Base-by-base conservation (phyloP, 2,329 filamentous ascomycete genomes). In the Aureobasidium sp. region DNA sequence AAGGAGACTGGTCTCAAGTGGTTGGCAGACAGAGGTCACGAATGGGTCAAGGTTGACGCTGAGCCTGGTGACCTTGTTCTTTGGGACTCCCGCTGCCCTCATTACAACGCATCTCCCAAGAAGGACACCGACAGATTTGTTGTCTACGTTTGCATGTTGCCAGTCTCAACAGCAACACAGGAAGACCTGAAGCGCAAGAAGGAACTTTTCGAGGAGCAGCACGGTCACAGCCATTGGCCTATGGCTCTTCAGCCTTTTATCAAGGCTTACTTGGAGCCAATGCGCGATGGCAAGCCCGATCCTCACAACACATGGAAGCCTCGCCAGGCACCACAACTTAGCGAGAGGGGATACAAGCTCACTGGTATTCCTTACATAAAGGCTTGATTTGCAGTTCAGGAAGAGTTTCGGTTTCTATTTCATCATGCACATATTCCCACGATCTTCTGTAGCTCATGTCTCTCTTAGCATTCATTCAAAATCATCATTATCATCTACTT, bases 271-370 rank as follows among this genome's bases (percentile, higher is more conserved):
- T 14, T 61, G 44, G 27, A 37, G 29, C 49, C 58, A n/a, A 67
- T 68, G 58, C 64, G 68, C 40, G 63, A 70, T 56, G 70, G 68
- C 14, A 58, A 66, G 54, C 64, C 66, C 5, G 68, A 70, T 47
- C 66, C 68, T 11, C 66, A 73, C 58, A 73, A 75, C 22, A 69
- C 73, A 22, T 66, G 68, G 22, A 67, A 68, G 62, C 76, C 77
- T 1, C 65, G 75, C 1, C 70, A 75, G 44, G 72, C 76, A 48
- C 70, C 73, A 0, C 61, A 68, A 37, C 64, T 79, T 19, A 68
- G 67, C 60, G 76, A 77, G 67, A 65, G 74, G 31, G 75, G 72
- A 1, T 77, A 74, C 64, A 77, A 73, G 64, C 65, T 79, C 42
- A 79, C 77, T 4, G 77, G 77, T 2, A 78, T 79, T 62, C 76